Base-by-base conservation (phyloP, 441 rosid genomes). In the Raphanus hybrid region DNA sequence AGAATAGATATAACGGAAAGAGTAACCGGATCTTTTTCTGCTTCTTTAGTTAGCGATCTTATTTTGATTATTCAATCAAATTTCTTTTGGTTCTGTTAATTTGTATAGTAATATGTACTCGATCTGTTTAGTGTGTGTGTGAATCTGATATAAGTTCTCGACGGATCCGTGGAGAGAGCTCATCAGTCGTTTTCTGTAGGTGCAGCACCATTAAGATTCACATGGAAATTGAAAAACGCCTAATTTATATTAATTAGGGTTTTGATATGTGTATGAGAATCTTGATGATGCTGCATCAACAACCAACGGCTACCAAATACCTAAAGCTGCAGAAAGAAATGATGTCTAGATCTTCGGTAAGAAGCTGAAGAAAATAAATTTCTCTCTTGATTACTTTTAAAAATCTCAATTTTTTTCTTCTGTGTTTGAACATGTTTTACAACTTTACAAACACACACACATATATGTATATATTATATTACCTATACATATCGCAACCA, bases 271-370 rank as follows among this genome's bases (percentile, higher is more conserved):
- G 29, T 58, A 70, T 93, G 98, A 87, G 98, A 94, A 94, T 94
- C 98, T 94, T 94, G 98, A 94, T 94, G 98, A 93, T 93, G 98
- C 98, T 93, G 98, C 97, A 90, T 92, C 98, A 64, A 94, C 91
- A 77, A 87, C 79, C 61, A 55, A 86, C 85, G 93, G 75, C 94
- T 92, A 79, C 78, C 59, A 54, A 43, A 69, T 20, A 74, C 70
- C 70, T 54, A 73, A 69, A 32, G n/a, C 27, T 26, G 3, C 43
- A 10, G 23, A 35, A 60, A 66, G 52, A 64, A 70, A 15, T n/a
- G 26, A 18, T 55, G 35, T 71, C 32, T 71, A 3, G 57, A 71
- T 78, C 73, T 67, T 43, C 32, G 69, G 76, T 78, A 78, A 60
- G 63, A 16, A 8, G 12, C 29, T 35, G 3, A 60, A 23, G 26